phyloP scores from a whole-genome alignment of 2,329 filamentous ascomycete species.

The Phialophora macrospora region DNA sequence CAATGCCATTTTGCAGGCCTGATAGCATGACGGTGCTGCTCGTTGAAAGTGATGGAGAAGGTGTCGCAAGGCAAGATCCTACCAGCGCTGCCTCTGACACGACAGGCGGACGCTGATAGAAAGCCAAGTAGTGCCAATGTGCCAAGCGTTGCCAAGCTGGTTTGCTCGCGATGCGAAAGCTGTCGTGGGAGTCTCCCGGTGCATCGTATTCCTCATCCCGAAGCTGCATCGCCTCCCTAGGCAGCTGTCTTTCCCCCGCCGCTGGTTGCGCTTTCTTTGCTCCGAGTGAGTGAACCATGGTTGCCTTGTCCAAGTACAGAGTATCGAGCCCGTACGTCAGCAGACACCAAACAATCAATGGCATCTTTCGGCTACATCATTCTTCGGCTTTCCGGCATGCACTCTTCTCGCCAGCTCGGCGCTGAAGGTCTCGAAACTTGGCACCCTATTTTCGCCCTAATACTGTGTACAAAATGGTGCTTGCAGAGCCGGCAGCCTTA shows the following conservation, averaged over 20 bases:
- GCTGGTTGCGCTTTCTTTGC: neutral
- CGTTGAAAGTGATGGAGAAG: neutral
- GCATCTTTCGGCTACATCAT: neutral
- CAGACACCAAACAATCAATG: neutral
- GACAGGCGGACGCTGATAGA: neutral
- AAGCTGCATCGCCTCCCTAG: neutral
- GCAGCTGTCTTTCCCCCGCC: neutral
- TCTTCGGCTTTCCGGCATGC: neutral
- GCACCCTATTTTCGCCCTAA: neutral
- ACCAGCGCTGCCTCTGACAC: too few relatives aligned
- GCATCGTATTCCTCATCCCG: neutral
- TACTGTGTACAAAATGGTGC: neutral
- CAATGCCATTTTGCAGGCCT: too few relatives aligned
- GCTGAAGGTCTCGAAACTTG: neutral
- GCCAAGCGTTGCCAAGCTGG: neutral
- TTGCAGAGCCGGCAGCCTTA: conserved; percentile 1
- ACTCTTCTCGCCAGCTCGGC: neutral
- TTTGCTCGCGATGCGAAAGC: too few relatives aligned
- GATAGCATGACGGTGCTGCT: too few relatives aligned
- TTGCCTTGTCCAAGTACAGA: neutral
- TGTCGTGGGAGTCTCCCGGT: too few relatives aligned
- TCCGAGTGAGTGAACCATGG: neutral
- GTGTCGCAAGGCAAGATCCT: neutral
- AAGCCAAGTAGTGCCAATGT: neutral
- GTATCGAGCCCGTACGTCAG: neutral